Percentiles rank a stretch among this genome's conserved stretches.
These are phyloP conservation scores for Fusarium subglutinans DNA, from an alignment of 2,329 filamentous ascomycete species.

Conservation along the genomic window DNA sequence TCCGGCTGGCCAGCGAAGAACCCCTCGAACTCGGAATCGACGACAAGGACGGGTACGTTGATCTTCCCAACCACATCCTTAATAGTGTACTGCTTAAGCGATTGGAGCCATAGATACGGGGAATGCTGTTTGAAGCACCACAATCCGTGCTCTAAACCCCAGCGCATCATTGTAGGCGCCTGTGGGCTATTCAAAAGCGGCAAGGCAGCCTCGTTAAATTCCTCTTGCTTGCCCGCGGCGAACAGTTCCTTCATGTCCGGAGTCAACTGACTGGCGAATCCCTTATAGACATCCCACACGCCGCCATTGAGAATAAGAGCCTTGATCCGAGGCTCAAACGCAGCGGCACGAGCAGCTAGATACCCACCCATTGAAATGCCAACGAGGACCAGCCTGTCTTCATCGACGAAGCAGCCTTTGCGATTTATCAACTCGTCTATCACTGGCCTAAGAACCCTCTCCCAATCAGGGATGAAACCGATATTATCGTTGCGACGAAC, in stretches of 20 bases:
- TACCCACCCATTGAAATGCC: neutral
- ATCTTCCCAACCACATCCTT: neutral
- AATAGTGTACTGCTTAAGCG: neutral
- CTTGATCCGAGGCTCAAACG: neutral
- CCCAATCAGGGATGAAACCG: neutral
- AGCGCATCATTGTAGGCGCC: neutral
- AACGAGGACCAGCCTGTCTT: neutral
- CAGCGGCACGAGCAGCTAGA: neutral
- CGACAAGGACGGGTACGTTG: neutral
- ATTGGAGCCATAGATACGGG: neutral
- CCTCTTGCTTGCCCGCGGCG: neutral
- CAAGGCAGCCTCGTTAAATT: neutral
- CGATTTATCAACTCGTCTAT: neutral
- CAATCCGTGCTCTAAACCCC: neutral
- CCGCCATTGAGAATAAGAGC: neutral
- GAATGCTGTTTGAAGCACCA: neutral
- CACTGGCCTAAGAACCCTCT: neutral
- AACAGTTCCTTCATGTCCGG: neutral
- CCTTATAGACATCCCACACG: neutral
- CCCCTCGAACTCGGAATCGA: neutral
- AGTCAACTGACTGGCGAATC: neutral
- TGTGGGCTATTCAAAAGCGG: neutral
- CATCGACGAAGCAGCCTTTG: neutral
- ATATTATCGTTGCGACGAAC: neutral
- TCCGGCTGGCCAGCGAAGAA: neutral